Evolutionary conservation across 768 basidiomycete species (phyloP).

Genomic region (Kockovaella imperatae): DNA sequence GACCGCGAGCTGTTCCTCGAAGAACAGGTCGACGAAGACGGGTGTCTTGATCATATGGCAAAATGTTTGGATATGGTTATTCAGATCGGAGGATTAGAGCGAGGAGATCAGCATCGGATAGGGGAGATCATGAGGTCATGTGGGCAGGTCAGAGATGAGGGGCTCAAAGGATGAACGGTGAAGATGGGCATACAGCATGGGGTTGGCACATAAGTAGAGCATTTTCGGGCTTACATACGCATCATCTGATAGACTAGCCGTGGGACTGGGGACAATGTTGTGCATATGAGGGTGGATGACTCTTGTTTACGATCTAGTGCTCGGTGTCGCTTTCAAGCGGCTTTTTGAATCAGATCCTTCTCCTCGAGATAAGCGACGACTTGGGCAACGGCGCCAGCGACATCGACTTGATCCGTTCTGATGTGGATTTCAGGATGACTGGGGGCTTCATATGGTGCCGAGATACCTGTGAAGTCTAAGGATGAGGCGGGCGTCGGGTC

Average conservation of each 20-base stretch:
- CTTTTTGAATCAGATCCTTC: constrained; percentile 47
- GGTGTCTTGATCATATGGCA: constrained; percentile 12
- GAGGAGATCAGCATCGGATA: too few species aligned
- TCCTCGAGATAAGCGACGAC: constrained; percentile 71
- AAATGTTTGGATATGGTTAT: constrained; percentile 8
- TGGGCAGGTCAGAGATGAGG: background rate
- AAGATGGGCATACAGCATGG: constrained; percentile 1
- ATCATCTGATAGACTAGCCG: background rate
- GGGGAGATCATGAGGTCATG: constrained; percentile 1
- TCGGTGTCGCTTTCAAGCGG: constrained; percentile 4
- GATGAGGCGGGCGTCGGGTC: background rate
- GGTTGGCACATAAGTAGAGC: background rate
- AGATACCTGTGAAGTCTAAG: constrained; percentile 98
- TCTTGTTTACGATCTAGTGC: background rate
- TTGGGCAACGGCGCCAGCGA: constrained; percentile 65
- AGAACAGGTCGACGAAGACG: constrained; percentile 18
- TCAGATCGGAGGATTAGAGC: too few species aligned
- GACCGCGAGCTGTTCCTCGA: constrained; percentile 17
- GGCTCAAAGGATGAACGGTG: constrained; percentile 5
- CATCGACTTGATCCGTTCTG: constrained; percentile 70
- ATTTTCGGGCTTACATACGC: too few species aligned
- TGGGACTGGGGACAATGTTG: background rate
- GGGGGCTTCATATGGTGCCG: constrained; percentile 92
- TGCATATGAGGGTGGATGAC: background rate
- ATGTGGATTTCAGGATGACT: constrained; percentile 81